Evolutionary conservation across 495 filamentous ascomycete species (phyloP), one percentile per base, ranked within the genome.

Genomic region (Talaromyces wortmannii): DNA sequence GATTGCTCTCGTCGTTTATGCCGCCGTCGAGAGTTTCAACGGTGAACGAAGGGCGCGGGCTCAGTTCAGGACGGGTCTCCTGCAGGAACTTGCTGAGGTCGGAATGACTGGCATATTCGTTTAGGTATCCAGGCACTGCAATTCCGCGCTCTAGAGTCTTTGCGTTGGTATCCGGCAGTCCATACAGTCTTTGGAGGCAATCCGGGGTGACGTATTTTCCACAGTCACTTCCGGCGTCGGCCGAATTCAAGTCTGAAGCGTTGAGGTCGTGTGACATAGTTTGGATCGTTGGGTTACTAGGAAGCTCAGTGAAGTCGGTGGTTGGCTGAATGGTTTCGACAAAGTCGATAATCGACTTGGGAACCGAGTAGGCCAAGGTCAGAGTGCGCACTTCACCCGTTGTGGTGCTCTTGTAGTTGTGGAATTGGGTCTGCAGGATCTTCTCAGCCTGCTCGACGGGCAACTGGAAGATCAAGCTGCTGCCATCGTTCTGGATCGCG

Each of bases 41-140:
- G 6, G 6, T 31, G 40, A 44, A 51, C 40, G 46, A 36, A 10
- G 17, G 46, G 32, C 31, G 11, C n/a, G 32, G 13, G 69, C 84
- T 78, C 46, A 69, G 69, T 29, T 49, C 5, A 0, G 84, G 85
- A 0, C 75, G 71, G 50, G 79, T 76, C 31, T 72, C 66, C 33
- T 71, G 23, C 50, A 86, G 69, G 63, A 88, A 89, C 17, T 63
- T 31, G 5, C 60, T 61, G 12, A 86, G 70, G 60, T 89, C 86
- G 3, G 65, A 52, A 57, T 85, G 79, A 31, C 81, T 78, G 32
- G 85, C 83, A 56, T 78, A 84, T 59, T 90, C 78, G 60, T 88
- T 82, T 0, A 89, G 70, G 62, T 81, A 94, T 18, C 85, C 86
- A 49, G 77, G 80, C 50, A 94, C 80, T 23, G 78, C 86, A 40